Evolutionary conservation across 306 rosid species (phyloP), one percentile per base, ranked within the genome.

Genomic region (Vigna mungo): DNA sequence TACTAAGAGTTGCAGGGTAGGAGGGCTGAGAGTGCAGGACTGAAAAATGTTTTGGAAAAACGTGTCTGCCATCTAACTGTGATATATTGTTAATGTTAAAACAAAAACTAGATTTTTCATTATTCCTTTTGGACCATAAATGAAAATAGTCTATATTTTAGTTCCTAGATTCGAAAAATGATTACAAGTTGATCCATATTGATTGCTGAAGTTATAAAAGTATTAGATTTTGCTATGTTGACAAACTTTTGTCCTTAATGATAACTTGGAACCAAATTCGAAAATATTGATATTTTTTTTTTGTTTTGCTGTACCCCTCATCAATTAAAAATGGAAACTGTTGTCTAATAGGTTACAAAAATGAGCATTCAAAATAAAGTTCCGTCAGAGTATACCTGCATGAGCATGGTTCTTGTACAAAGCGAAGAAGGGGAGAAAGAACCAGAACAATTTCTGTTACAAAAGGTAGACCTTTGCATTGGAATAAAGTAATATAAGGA

Each of bases 321-420:
- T 76, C 41, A 17, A 8, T 51, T 15, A 60, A 16, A 64, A 79
- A 81, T 68, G 74, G n/a, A 71, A 59, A 39, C 85, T 79, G 23
- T 71, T 55, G 46, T 51, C 13, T 81, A 43, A 60, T 49, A 95
- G 99, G 92, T 91, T 80, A 68, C 86, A 23, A 88, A 89, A 78
- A 85, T 88, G 90, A 95, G 99, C 84, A 84, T 83, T 71, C 97
- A 84, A 86, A 84, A 88, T 10, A 86, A 90, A 78, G 84, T 92
- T 71, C 89, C 90, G 18, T 92, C 96, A 7, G 99, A 95, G 87
- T 87, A 90, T 76, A 87, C 94, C 77, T 79, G 84, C 85, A 49
- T 83, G 86, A 75, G 77, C 78, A 54, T 84, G 85, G 72, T 83
- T 79, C 88, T 90, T 59, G 65, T 68, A 53, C 84, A 67, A 75